Base-by-base conservation (phyloP, 1,284 basidiomycete species). In the Omphalotus olearius region DNA sequence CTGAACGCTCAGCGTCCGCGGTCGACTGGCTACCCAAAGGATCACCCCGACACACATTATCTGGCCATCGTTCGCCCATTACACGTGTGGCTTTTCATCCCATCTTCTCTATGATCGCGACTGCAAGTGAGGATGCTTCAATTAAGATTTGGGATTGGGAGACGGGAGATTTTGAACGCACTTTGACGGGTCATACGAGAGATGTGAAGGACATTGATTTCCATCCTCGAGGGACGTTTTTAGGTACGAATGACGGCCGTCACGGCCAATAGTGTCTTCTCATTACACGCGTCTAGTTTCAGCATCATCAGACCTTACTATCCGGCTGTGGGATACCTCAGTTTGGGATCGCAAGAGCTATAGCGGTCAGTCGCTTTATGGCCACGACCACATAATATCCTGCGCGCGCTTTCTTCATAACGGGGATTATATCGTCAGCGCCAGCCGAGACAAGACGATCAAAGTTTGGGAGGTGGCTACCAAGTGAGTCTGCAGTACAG, bases 131-230 rank as follows among this genome's bases (percentile, higher is more conserved):
- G 63, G 93, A 96, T 64, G 77, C 88, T 35, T 92, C 85, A 1
- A 80, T 95, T 60, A 95, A 95, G 71, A 82, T 96, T 47, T 95
- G 93, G 92, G 93, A 96, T 64, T 96, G 93, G 92, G 93, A 96
- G 65, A 89, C 89, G 36, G 93, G 93, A 23, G 93, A 95, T 59
- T 89, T 94, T 62, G 93, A 96, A 66, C 72, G 90, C 54, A 95
- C 93, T 6, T 70, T 96, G 54, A 96, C 95, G 69, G 91, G 93
- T 0, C 93, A 96, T 71, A 95, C 93, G 35, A 92, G 91, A 64
- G 81, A 88, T 16, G 87, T 96, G 16, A 83, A 83, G 65, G 91
- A 94, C 67, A 82, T 92, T 45, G 90, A 93, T 63, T 96, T 90
- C 65, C 92, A 95, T 66, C 79, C 82, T 56, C 91, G 88, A 67